Conservation (phyloP, 2,329 filamentous ascomycete genomes). For the Stagonosporopsis cucurbitacearum region DNA sequence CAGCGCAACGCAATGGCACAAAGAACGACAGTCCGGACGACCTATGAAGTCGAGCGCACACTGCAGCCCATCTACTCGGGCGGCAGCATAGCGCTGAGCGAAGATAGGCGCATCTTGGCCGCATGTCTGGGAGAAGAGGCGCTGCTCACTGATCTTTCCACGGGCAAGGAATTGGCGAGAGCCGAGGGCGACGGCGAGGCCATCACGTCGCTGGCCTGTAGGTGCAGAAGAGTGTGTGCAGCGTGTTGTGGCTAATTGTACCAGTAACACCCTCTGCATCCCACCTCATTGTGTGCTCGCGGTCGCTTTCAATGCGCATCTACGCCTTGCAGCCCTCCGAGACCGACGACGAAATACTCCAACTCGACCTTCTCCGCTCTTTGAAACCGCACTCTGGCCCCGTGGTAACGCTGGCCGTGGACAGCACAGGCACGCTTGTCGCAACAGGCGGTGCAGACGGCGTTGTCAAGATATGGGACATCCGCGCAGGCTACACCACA, state of each 20-base stretch:
- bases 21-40: constrained; percentile 74
- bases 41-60: constrained; percentile 82
- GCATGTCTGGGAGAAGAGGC: constrained; percentile 93
- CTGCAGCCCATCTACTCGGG: constrained; percentile 95
- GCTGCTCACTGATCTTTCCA: constrained; percentile 82
- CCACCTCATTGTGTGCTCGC: constrained; percentile 88
- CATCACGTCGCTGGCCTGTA: constrained; percentile 76
- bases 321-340: constrained; percentile 72
- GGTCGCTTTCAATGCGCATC: constrained; percentile 95
- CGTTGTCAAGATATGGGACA: constrained; percentile 95
- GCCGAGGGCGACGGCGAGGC: constrained; percentile 81
- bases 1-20: constrained; percentile 55
- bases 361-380: constrained; percentile 73
- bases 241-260: constrained; percentile 24
- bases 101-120: constrained; percentile 80
- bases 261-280: constrained; percentile 85
- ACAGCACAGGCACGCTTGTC: constrained; percentile 85
- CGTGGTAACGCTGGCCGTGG: constrained; percentile 83
- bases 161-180: constrained; percentile 79
- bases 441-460: constrained; percentile 94
- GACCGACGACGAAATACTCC: constrained; percentile 63
- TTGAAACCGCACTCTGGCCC: constrained; percentile 90
- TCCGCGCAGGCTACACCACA: constrained; percentile 85
- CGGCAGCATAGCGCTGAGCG: constrained; percentile 83
- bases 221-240: constrained; percentile 17